These are phyloP conservation scores for Penicillium glabrum DNA, from an alignment of 2,329 filamentous ascomycete genomes.

Conservation along the genomic window DNA sequence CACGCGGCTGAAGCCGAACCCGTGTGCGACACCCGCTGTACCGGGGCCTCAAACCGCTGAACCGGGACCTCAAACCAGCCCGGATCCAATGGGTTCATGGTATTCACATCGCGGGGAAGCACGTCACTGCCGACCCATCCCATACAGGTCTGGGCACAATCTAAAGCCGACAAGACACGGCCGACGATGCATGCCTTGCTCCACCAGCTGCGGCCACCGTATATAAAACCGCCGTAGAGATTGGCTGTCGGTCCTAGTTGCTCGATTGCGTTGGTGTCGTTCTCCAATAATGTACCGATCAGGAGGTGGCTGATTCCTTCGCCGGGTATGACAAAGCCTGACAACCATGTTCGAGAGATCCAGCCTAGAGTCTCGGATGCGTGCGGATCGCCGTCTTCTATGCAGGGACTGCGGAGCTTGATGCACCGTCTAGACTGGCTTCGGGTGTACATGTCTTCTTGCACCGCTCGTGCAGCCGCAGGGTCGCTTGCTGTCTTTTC, in stretches of 20 bases:
- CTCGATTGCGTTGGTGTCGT: slow-evolving; percentile 50
- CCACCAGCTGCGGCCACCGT: slow-evolving; percentile 54
- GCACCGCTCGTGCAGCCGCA: slow-evolving; percentile 6
- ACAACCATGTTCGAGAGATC: slow-evolving; percentile 57
- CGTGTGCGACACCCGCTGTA: slow-evolving; percentile 28
- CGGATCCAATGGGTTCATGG: slow-evolving; percentile 30
- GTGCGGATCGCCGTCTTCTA: slow-evolving; percentile 9
- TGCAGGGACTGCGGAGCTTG: slow-evolving; percentile 22
- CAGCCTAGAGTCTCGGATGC: slow-evolving; percentile 49
- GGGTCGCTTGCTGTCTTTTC: slow-evolving; percentile 7
- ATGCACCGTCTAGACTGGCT: slow-evolving; percentile 29
- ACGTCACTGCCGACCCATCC: slow-evolving; percentile 52
- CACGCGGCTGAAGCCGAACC: slow-evolving; percentile 13
- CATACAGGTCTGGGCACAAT: slow-evolving; percentile 52
- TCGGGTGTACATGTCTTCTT: slow-evolving; percentile 33
- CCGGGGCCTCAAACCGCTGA: slow-evolving; percentile 49
- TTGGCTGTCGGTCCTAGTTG: slow-evolving; percentile 52
- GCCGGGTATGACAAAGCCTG: slow-evolving; percentile 56
- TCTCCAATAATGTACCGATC: slow-evolving; percentile 58
- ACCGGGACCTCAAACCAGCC: slow-evolving; percentile 53
- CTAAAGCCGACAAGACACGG: slow-evolving; percentile 50
- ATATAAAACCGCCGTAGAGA: slow-evolving; percentile 57
- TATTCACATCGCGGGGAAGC: slow-evolving; percentile 38
- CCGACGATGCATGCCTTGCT: slow-evolving; percentile 57
- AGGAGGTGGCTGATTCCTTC: slow-evolving; percentile 55